These are phyloP conservation scores for Obelidium mucronatum DNA, from an alignment of 192 early-diverging fungal species.

Conservation along the genomic window DNA sequence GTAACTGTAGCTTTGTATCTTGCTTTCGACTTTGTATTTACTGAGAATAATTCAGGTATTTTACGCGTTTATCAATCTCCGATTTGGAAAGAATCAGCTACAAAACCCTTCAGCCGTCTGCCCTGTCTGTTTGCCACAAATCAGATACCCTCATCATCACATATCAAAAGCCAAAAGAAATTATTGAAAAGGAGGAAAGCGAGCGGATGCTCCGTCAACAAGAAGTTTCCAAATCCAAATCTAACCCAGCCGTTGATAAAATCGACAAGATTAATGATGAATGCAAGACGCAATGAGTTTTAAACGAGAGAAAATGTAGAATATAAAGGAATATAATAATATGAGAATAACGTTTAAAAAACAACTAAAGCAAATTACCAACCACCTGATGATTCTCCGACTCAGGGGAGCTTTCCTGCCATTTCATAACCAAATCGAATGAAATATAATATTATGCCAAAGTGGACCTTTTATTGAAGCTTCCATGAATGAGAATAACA, in stretches of 20 bases:
- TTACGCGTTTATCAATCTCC: conserved; percentile 9
- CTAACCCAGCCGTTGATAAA: no score
- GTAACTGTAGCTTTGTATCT: conserved; percentile 22
- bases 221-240: not conserved
- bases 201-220: conserved; percentile 11
- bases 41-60: conserved; percentile 27
- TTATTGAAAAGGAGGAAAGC: conserved; percentile 23
- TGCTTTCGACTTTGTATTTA: not conserved
- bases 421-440: no score
- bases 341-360: no score
- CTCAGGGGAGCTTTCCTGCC: no score
- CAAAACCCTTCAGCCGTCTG: not conserved
- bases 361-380: no score
- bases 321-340: no score
- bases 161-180: conserved; percentile 25
- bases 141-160: conserved; percentile 28
- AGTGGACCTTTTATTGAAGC: not conserved
- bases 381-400: no score
- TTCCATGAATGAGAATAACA: no score
- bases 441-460: not conserved
- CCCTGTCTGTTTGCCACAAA: conserved; percentile 9
- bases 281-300: conserved; percentile 26
- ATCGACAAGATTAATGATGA: conserved; percentile 9
- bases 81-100: conserved; percentile 25
- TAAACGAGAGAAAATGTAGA: no score